Percentiles rank a stretch among this genome's conserved stretches.
Evolutionary conservation across 106 monocot genomes (phyloP).

Genomic region (Triglochin maritima): DNA sequence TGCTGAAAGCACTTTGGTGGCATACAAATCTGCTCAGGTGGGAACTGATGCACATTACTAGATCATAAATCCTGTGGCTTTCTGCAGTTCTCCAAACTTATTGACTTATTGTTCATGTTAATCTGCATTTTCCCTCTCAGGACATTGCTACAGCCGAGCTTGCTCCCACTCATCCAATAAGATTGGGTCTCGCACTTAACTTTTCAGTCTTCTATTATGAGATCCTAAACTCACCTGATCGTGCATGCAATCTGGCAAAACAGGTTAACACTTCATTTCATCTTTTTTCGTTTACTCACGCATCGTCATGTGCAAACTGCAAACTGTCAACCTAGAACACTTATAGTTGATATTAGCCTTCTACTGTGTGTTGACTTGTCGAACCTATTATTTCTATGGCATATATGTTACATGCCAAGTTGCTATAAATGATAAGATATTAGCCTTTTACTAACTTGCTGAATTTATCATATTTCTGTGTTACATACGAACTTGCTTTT

Average conservation of each 20-base stretch:
- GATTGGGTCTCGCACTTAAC: slow-evolving; percentile 24
- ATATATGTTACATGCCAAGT: no score
- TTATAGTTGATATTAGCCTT: no score
- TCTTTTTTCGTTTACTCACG: not conserved
- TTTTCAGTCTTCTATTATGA: slow-evolving; percentile 28
- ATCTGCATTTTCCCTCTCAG: slow-evolving; percentile 3
- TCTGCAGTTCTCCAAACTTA: not conserved
- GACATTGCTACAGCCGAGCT: slow-evolving; percentile 22
- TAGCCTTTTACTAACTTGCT: no score
- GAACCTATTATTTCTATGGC: no score
- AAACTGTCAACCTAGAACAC: no score
- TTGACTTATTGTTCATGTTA: not conserved
- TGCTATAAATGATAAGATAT: no score
- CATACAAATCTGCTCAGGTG: slow-evolving; percentile 29
- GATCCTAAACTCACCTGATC: slow-evolving; percentile 22
- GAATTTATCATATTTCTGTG: no score
- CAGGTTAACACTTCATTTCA: slow-evolving; percentile 10
- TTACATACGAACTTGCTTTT: no score
- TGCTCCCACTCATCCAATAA: slow-evolving; percentile 23
- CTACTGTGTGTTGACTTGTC: no score
- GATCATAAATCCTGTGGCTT: not conserved
- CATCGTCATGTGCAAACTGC: no score
- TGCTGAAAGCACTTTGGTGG: slow-evolving; percentile 18
- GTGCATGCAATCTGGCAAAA: slow-evolving; percentile 25
- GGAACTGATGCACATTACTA: not conserved